Evolutionary conservation across 2,329 filamentous ascomycete species (phyloP), one percentile per base, ranked within the genome.

Genomic region (Fusarium haematococcum): DNA sequence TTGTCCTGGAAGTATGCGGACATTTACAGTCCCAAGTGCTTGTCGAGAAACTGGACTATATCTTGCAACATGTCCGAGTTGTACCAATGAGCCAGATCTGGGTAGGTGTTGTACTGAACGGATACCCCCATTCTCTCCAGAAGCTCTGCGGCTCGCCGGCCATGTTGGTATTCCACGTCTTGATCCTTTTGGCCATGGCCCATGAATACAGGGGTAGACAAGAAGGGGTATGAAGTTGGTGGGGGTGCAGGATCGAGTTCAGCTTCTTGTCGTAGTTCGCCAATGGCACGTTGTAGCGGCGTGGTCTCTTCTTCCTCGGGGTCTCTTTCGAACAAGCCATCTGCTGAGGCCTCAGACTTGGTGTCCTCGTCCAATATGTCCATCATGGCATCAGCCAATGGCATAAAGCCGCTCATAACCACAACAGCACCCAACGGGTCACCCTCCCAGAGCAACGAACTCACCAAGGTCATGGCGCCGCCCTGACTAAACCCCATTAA

Each of bases 401-500:
- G 86, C 63, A 88, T 74, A 75, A 82, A 87, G 0, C 85, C 85
- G 65, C 85, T 85, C 83, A 88, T 84, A 0, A 84, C 85, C 8
- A 87, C 77, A 14, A 80, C 73, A 0, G 77, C 86, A 0, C 80
- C 85, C 35, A 88, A 67, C 3, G 79, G 62, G 18, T 77, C 75
- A 0, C 82, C 84, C 11, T 85, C 80, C 85, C 86, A 87, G 2
- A 85, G 78, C 64, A 90, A 66, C 65, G 84, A 70, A 11, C 84
- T 80, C 20, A 83, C 75, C 67, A 90, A 68, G 0, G 82, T 79
- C 48, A 85, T 85, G 4, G 88, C 88, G 71, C 86, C 88, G 0
- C 88, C 89, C 71, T 90, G 88, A 58, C 89, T 90, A 20, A 90
- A 77, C 0, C 88, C 88, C 43, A 86, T 85, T 0, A 90, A 69